Percentiles rank a stretch among this genome's conserved stretches.
These are phyloP conservation scores for Phaseolus coccineus DNA, from an alignment of 331 rosid genomes.

Conservation along the genomic window DNA sequence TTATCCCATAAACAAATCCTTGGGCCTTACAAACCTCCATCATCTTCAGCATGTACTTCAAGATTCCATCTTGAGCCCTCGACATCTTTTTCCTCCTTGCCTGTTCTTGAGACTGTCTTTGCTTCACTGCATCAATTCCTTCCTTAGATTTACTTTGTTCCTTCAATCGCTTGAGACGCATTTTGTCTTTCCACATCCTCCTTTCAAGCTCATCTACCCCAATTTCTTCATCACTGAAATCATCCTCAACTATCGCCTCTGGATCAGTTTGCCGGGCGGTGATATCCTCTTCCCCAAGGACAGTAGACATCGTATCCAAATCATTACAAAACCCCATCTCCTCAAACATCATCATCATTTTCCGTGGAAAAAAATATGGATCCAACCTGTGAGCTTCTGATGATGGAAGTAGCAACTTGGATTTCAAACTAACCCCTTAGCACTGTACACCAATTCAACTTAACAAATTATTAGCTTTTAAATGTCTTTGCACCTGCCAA, in stretches of 20 bases:
- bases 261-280: conserved; percentile 56
- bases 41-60: conserved; percentile 92
- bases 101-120: conserved; percentile 83
- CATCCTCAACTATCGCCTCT: conserved; percentile 67
- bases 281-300: conserved; percentile 58
- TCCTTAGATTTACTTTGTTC: conserved; percentile 71
- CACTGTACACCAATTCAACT: conserved; percentile 29
- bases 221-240: conserved; percentile 74
- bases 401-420: neutral
- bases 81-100: conserved; percentile 97
- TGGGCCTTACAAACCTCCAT: conserved; percentile 96
- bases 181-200: conserved; percentile 84
- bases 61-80: conserved; percentile 89
- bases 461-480: conserved; percentile 13
- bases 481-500: conserved; percentile 39
- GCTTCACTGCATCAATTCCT: conserved; percentile 63
- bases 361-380: neutral
- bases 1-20: conserved; percentile 92
- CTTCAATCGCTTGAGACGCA: conserved; percentile 68
- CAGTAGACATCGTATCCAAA: conserved; percentile 61
- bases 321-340: conserved; percentile 66
- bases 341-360: conserved; percentile 68
- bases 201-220: conserved; percentile 78
- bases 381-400: conserved; percentile 23
- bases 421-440: conserved; percentile 12